These are phyloP conservation scores for Xylaria sp. DNA, from an alignment of 2,329 filamentous ascomycete species.

Conservation along the genomic window DNA sequence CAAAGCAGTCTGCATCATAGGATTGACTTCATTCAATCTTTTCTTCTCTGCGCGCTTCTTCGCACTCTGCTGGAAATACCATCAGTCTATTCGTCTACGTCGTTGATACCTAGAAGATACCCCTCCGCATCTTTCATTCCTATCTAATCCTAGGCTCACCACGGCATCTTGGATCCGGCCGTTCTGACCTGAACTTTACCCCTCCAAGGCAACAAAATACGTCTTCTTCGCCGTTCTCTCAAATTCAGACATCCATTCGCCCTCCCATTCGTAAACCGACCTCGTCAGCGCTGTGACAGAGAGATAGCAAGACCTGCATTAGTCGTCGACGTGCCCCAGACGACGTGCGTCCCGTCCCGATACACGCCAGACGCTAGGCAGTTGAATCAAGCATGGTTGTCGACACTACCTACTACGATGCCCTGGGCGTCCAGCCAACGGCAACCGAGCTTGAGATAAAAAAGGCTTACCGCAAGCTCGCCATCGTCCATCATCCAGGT, in stretches of 20 bases:
- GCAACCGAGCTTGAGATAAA: constrained; percentile 95
- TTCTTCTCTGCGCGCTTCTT: not conserved
- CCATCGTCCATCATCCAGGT: constrained; percentile 93
- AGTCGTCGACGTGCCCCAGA: not conserved
- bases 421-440: constrained; percentile 83
- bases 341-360: not conserved
- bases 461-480: constrained; percentile 94
- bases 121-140: constrained; percentile 3
- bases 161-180: not conserved
- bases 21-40: not conserved
- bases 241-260: not conserved
- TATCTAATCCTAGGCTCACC: not conserved
- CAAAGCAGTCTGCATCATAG: constrained; percentile 23
- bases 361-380: not conserved
- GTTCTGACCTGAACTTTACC: not conserved
- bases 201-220: constrained; percentile 25
- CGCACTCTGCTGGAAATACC: not conserved
- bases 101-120: not conserved
- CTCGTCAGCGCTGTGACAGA: not conserved
- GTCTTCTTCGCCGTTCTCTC: too few relatives aligned
- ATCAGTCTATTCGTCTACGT: not conserved
- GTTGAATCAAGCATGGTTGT: constrained; percentile 73
- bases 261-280: not conserved
- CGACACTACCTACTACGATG: constrained; percentile 90
- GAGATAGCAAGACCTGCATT: not conserved